phyloP scores from a whole-genome alignment of 2,329 filamentous ascomycete genomes.

The Dichotomopilus funicola region DNA sequence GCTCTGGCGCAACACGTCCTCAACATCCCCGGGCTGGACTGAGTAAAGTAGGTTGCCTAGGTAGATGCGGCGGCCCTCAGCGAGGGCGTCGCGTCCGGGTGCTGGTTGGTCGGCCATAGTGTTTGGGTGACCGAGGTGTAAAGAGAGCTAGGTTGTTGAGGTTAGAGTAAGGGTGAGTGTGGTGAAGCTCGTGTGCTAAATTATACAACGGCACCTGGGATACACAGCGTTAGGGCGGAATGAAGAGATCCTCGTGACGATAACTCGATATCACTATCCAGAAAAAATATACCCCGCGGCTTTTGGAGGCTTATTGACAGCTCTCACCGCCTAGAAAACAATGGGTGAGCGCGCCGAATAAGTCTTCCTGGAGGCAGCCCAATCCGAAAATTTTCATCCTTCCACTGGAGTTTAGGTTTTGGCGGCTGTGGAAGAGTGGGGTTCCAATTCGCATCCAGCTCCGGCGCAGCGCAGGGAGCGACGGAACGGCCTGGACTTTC shows the following conservation, averaged over 20 bases:
- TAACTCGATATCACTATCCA: too few relatives aligned
- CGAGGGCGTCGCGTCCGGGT: constrained; percentile 17
- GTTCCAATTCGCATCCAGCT: too few relatives aligned
- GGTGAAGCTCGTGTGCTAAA: neutral
- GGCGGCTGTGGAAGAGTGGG: too few relatives aligned
- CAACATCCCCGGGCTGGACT: constrained; percentile 35
- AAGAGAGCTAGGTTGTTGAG: neutral
- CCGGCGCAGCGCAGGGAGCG: too few relatives aligned
- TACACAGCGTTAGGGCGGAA: too few relatives aligned
- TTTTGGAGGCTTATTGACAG: too few relatives aligned
- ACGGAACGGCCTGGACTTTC: too few relatives aligned
- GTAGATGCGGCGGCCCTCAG: constrained; percentile 43
- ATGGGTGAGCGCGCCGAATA: neutral
- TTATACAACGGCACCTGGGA: too few relatives aligned
- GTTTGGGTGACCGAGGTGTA: neutral
- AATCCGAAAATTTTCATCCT: constrained; percentile 1
- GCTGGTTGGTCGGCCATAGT: neutral
- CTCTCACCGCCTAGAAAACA: neutral
- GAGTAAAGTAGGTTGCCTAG: constrained; percentile 59
- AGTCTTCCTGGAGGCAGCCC: neutral
- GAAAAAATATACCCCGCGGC: too few relatives aligned
- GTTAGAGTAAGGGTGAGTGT: neutral
- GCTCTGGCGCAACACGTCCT: constrained; percentile 28
- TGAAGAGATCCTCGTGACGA: too few relatives aligned
- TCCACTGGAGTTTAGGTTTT: too few relatives aligned